Base-by-base conservation (phyloP, 768 basidiomycete species). In the Jaapia argillacea region DNA sequence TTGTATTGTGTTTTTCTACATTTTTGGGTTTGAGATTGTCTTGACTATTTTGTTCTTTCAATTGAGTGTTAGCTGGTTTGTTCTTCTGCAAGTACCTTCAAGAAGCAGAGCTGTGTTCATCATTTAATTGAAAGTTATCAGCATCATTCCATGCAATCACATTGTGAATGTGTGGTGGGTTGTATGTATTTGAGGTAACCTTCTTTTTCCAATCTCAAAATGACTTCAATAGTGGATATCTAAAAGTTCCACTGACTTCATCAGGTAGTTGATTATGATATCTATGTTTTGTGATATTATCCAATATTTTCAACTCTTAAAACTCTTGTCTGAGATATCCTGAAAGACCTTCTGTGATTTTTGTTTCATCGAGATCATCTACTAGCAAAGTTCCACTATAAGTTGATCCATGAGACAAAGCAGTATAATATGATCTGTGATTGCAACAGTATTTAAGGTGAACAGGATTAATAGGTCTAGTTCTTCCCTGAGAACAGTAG, bases 401-500 rank as follows among this genome's bases (percentile, higher is more conserved):
- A 5, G 42, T 39, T 2, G 52, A 39, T 16, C 52, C 46, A n/a
- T 49, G 40, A 2, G 54, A 58, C 10, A 58, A 36, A 23, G 43
- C 45, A 3, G 56, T 58, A 27, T 58, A 56, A 6, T 48, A 24
- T 3, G 51, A 50, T 36, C 52, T 49, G 37, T 50, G 47, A 12
- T 5, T 23, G 1, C 27, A 5, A 37, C 53, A 52, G 27, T 42
- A 38, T 5, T 39, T 7, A 0, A 56, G 22, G 42, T 58, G 44
- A 4, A 48, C 44, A 3, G 44, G 36, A 45, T 58, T 58, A 16
- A 28, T 16, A 2, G n/a, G 36, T 14, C 53, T 24, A 5, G 51
- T 58, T 5, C 48, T n/a, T 1, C 54, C 56, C 45, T 57, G 56
- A 18, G 40, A 51, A 14, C 26, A 36, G 43, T 43, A 57, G 39